Base-by-base conservation (phyloP, 2,329 filamentous ascomycete genomes). In the Bipolaris cookei region DNA sequence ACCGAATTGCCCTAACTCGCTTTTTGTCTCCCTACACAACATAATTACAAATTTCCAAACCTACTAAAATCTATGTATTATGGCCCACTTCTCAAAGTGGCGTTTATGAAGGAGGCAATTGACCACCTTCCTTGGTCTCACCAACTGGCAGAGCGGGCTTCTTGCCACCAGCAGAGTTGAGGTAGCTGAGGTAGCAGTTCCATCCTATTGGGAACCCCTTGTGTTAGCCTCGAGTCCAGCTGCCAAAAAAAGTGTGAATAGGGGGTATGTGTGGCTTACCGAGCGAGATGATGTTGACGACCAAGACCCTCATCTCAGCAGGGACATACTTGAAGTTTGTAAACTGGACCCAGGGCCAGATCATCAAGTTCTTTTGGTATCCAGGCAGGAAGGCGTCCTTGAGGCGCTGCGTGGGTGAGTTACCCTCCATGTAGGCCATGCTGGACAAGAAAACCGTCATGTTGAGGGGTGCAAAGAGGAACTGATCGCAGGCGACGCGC, bases 241-340 rank as follows among this genome's bases (percentile, higher is more conserved):
- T n/a, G 5, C 8, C 2, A 18, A 18, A 7, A 32, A 11, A 18
- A 18, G 1, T 6, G n/a, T 7, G 7, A 11, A 14, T 1, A 6
- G 8, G 25, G 8, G 23, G 23, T 25, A 6, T 25, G 25, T 28
- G 25, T 28, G 25, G 63, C 82, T 71, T 70, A 87, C 49, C 87
- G 65, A 90, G 78, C 58, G 84, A 90, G 51, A 97, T 83, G 48
- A 96, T 76, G 71, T 97, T 97, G 68, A 96, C 93, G 60, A 96
- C 88, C 67, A 97, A 80, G 39, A 97, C 86, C 57, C 92, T 85
- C 78, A 94, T 88, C 73, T 96, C 86, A 61, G 96, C 81, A 46
- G 93, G 93, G 62, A 97, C 85, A 63, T 95, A 84, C 70, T 90
- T 89, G 80, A 97, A 97, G 82, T 97, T 97, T 71, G 89, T 83